Evolutionary conservation across 306 rosid species (phyloP), one percentile per base, ranked within the genome.

Genomic region (Comarum palustre): DNA sequence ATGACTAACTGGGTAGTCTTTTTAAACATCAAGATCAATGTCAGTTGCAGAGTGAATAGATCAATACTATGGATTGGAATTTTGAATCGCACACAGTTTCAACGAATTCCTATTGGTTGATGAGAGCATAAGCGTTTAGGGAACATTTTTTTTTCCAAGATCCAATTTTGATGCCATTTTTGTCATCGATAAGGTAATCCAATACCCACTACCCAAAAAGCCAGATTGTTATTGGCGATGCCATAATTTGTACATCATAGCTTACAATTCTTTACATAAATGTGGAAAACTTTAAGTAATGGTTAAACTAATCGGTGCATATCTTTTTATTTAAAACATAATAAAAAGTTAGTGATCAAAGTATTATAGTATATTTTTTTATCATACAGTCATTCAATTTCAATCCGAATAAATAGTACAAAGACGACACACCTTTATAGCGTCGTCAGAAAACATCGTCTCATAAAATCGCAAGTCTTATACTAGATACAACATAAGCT

Each of bases 191-290:
- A 39, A 63, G 17, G 73, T 63, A 46, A 68, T 69, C 67, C 73
- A 73, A 72, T 75, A 48, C 82, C 82, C 85, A 82, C 80, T 79
- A 60, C 27, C 58, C 62, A 36, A 52, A 81, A 81, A 34, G 81
- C 54, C 65, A 34, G 22, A 45, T 68, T 66, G 25, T 79, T 31
- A 29, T 74, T 31, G 73, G 52, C 55, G 66, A 15, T 47, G 64
- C 36, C 17, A 10, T 24, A 17, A 55, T 55, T 55, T 24, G 61
- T 55, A 55, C 61, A 55, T 55, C 61, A 32, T 55, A 72, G 70
- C 73, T 61, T 66, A 19, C 59, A 71, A 48, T 59, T 68, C 78
- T 69, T 57, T 19, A 16, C 72, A 50, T 48, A 68, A 58, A 12
- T 14, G 34, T 27, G 39, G 39, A 57, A 48, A 74, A 14, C 16